Evolutionary conservation across 2,329 filamentous ascomycete genomes (phyloP).

Genomic region (Hortaea werneckii): DNA sequence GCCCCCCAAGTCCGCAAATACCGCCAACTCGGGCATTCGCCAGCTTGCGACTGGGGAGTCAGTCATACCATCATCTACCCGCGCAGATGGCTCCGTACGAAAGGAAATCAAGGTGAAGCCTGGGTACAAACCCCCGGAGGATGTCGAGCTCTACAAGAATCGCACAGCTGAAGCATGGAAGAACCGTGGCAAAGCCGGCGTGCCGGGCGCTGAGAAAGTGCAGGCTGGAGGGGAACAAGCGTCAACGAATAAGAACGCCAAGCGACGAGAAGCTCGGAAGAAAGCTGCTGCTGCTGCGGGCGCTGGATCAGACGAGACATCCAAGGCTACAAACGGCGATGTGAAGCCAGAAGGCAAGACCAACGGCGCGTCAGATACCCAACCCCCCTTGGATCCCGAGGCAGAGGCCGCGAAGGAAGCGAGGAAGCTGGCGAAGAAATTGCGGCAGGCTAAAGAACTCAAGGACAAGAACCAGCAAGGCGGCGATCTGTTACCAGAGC

Average conservation of each 20-base stretch:
- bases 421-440: constrained; percentile 82
- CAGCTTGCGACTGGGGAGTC: constrained; percentile 68
- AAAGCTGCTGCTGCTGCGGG: constrained; percentile 42
- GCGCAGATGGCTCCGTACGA: constrained; percentile 81
- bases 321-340: constrained; percentile 49
- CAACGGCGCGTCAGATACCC: background rate
- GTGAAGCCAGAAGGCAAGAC: constrained; percentile 56
- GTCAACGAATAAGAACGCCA: constrained; percentile 73
- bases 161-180: constrained; percentile 70
- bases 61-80: constrained; percentile 77
- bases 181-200: constrained; percentile 62
- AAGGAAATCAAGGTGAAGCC: constrained; percentile 91
- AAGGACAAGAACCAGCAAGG: constrained; percentile 86
- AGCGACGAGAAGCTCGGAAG: constrained; percentile 58
- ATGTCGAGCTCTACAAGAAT: constrained; percentile 94
- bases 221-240: constrained; percentile 37
- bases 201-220: constrained; percentile 41
- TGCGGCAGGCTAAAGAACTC: constrained; percentile 84
- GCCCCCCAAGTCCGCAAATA: background rate
- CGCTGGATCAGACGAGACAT: background rate
- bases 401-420: constrained; percentile 77
- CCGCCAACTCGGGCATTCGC: constrained; percentile 46
- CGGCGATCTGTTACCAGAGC: constrained; percentile 74
- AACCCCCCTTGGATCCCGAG: constrained; percentile 31
- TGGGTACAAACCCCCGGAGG: constrained; percentile 87